Conservation (phyloP, 805 yeast genomes). For the Priceomyces haplophilus region DNA sequence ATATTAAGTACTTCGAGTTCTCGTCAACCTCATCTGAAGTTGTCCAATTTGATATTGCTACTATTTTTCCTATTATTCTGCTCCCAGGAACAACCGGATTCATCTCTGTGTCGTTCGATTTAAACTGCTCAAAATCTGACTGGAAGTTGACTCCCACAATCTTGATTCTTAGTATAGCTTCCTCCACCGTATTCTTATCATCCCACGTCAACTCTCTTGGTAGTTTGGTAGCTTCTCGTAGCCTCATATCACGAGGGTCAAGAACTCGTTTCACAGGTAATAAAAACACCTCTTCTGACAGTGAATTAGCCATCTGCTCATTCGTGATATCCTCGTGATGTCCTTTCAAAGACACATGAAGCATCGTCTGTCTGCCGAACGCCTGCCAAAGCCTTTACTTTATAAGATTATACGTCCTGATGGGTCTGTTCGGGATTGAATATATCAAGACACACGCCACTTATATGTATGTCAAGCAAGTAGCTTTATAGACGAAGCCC, state of each 20-base stretch:
- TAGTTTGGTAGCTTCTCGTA: slow-evolving; percentile 25
- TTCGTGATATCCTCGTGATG: not conserved
- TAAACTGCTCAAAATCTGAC: slow-evolving; percentile 22
- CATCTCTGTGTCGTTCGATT: slow-evolving; percentile 3
- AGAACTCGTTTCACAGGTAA: slow-evolving; percentile 27
- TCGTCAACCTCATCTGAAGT: slow-evolving; percentile 4
- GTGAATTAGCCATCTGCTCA: slow-evolving; percentile 15
- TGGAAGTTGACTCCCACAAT: slow-evolving; percentile 26
- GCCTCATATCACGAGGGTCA: slow-evolving; percentile 14
- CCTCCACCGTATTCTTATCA: slow-evolving; percentile 10
- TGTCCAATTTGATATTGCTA: slow-evolving; percentile 9
- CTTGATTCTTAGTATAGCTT: slow-evolving; percentile 24
- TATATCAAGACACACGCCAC: too few species aligned
- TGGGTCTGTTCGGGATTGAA: not conserved
- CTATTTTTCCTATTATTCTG: slow-evolving; percentile 30
- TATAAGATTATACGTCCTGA: not conserved
- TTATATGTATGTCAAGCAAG: not conserved
- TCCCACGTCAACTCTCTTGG: slow-evolving; percentile 21
- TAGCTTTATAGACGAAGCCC: too few species aligned
- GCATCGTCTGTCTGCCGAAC: not conserved
- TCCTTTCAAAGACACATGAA: not conserved
- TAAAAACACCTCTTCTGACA: slow-evolving; percentile 7
- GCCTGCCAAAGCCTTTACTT: not conserved
- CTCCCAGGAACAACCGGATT: slow-evolving; percentile 30
- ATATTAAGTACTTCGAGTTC: slow-evolving; percentile 25